Percentiles rank a stretch among this genome's conserved stretches.
Conservation (phyloP, 1,284 basidiomycete species). For the Irpex sp. region DNA sequence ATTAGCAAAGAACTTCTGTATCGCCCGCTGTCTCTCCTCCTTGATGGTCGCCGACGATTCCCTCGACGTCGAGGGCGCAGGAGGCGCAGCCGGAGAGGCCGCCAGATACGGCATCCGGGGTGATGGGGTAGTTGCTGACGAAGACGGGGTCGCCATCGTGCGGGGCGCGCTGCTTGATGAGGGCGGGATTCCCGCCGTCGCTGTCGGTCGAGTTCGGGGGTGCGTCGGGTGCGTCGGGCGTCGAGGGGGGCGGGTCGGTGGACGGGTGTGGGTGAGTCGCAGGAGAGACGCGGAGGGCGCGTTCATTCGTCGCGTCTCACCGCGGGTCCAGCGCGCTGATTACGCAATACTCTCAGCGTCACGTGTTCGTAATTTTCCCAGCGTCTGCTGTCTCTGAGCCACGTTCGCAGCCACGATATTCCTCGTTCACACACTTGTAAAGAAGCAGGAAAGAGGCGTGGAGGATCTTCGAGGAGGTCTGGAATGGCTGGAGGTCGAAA, state of each 20-base stretch:
- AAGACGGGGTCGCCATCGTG: slow-evolving; percentile 69
- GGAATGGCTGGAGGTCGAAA: not conserved
- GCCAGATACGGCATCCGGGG: slow-evolving; percentile 62
- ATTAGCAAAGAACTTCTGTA: slow-evolving; percentile 69
- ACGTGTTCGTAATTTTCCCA: slow-evolving; percentile 5
- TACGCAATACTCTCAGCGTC: slow-evolving; percentile 12
- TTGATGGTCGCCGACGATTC: slow-evolving; percentile 41
- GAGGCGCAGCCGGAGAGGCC: slow-evolving; percentile 35
- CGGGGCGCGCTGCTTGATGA: not conserved
- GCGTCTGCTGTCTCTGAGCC: not conserved
- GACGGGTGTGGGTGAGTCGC: slow-evolving; percentile 4
- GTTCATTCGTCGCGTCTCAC: slow-evolving; percentile 10
- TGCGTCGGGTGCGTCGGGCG: not conserved
- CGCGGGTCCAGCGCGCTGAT: slow-evolving; percentile 9
- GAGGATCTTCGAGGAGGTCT: not conserved
- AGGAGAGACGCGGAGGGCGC: slow-evolving; percentile 10
- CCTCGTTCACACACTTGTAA: not conserved
- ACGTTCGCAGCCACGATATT: not conserved
- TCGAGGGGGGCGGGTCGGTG: not conserved
- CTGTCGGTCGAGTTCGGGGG: not conserved
- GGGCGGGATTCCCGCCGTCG: not conserved
- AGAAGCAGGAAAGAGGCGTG: not conserved
- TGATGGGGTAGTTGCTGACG: slow-evolving; percentile 73
- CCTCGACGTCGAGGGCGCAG: slow-evolving; percentile 24
- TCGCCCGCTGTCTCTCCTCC: slow-evolving; percentile 58